Percentiles rank a stretch among this genome's conserved stretches.
Evolutionary conservation across 257 asterid species (phyloP).

Genomic region (Penstemon davidsonii): DNA sequence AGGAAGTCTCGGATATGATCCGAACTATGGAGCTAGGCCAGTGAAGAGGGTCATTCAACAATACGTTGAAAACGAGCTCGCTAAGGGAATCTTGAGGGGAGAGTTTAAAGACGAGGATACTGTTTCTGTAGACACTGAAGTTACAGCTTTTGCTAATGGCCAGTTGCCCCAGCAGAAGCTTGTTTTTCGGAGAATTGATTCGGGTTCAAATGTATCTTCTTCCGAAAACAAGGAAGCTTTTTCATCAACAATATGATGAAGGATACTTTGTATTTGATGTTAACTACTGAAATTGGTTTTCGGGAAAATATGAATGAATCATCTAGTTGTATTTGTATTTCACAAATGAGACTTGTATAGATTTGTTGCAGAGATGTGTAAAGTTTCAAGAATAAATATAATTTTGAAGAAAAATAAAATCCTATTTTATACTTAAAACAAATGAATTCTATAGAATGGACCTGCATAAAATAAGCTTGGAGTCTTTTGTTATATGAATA

Average conservation of each 20-base stretch:
- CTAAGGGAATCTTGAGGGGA: constrained; percentile 88
- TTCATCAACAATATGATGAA: constrained; percentile 38
- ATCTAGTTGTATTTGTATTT: too few relatives aligned
- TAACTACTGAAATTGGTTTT: too few relatives aligned
- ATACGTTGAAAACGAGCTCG: constrained; percentile 79
- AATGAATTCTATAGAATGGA: too few relatives aligned
- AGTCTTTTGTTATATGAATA: too few relatives aligned
- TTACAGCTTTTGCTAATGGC: constrained; percentile 69
- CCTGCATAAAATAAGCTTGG: too few relatives aligned
- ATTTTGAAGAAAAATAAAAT: too few relatives aligned
- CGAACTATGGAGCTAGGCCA: constrained; percentile 93
- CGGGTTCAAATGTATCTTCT: constrained; percentile 38
- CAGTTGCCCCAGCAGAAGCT: constrained; percentile 89
- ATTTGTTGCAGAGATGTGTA: too few relatives aligned
- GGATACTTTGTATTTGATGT: not conserved
- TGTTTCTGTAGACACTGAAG: constrained; percentile 67
- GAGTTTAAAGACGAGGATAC: constrained; percentile 81
- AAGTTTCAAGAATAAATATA: too few relatives aligned
- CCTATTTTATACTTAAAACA: too few relatives aligned
- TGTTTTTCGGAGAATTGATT: constrained; percentile 46
- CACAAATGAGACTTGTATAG: too few relatives aligned
- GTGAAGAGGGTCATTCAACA: constrained; percentile 93
- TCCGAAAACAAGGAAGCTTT: constrained; percentile 51
- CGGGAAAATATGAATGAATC: too few relatives aligned
- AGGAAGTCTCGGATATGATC: constrained; percentile 84